These are phyloP conservation scores for Hypoxylon rickii DNA, from an alignment of 495 filamentous ascomycete genomes.

Conservation along the genomic window DNA sequence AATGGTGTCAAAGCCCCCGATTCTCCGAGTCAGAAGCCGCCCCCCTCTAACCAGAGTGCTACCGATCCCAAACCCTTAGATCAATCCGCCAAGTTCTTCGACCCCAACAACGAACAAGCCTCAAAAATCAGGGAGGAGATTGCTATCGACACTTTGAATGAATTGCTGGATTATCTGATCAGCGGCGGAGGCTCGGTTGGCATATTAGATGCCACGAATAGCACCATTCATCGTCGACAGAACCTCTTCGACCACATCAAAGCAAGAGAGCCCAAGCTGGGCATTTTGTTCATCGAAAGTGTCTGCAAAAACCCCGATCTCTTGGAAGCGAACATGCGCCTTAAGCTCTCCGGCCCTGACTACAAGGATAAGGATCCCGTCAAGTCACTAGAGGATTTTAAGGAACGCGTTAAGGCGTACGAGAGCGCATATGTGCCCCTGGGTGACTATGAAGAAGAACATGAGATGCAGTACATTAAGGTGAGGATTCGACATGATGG, in stretches of 20 bases:
- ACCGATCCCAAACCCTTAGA: constrained; percentile 63
- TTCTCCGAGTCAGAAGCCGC: constrained; percentile 31
- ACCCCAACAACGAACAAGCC: constrained; percentile 83
- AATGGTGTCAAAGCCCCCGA: constrained; percentile 47
- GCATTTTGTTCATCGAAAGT: constrained; percentile 92
- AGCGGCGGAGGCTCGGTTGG: constrained; percentile 85
- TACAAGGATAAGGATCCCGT: constrained; percentile 91
- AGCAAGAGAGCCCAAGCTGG: constrained; percentile 79
- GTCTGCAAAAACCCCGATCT: constrained; percentile 83
- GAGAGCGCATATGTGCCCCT: constrained; percentile 90
- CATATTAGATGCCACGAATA: constrained; percentile 98
- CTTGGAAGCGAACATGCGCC: constrained; percentile 93
- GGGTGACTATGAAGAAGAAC: constrained; percentile 85
- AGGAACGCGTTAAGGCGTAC: constrained; percentile 89
- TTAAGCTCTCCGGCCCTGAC: constrained; percentile 96
- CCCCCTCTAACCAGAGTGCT: constrained; percentile 12
- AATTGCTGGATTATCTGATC: constrained; percentile 85
- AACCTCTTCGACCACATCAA: constrained; percentile 82
- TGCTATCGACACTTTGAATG: constrained; percentile 88
- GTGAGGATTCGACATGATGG: constrained; percentile 39
- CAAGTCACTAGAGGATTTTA: constrained; percentile 85
- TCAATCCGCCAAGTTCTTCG: constrained; percentile 92
- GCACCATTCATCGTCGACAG: constrained; percentile 83
- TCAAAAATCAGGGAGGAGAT: constrained; percentile 86
- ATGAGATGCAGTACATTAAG: constrained; percentile 89